Evolutionary conservation across 768 basidiomycete genomes (phyloP), one percentile per base, ranked within the genome.

Genomic region (Kondoa malvinella): DNA sequence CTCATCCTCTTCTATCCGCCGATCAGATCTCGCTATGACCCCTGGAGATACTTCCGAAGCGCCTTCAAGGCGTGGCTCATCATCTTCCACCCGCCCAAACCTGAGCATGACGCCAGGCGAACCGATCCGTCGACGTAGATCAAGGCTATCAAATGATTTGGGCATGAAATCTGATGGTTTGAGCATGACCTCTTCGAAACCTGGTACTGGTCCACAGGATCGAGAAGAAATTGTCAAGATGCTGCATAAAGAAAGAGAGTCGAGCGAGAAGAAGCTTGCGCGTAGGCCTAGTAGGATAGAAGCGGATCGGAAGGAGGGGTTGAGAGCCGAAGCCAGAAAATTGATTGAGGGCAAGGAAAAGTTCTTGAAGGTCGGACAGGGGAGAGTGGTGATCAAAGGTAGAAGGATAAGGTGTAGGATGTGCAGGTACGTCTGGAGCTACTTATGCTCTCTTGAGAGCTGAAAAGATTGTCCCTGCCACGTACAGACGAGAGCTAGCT

Each of bases 401-500:
- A 40, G 70, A 50, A 29, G 72, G 34, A 62, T 75, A 2, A 50
- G 73, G 4, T 75, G 69, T 64, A 70, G 68, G 57, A 67, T 67
- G 67, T 61, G 34, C 61, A 71, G 74, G 34, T 74, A 26, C 25
- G 73, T 64, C 17, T n/a, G n/a, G n/a, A 31, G 21, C 25, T n/a
- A 30, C 32, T 26, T 3, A 30, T 66, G 17, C 65, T 25, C 12
- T 31, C 4, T n/a, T n/a, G n/a, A n/a, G n/a, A n/a, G 14, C 31
- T 0, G 25, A 34, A 60, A 29, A 32, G 34, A 29, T 57, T 33
- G 56, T 59, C 12, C 50, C 50, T 12, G 40, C 56, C n/a, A n/a
- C 1, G 21, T n/a, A 17, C 57, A 74, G 73, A 16, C 69, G 73
- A 2, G 73, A 75, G 33, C 69, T 75, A n/a, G 74, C 73, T 0